Evolutionary conservation across 1,284 basidiomycete species (phyloP), one percentile per base, ranked within the genome.

Genomic region (Athelia sp.): DNA sequence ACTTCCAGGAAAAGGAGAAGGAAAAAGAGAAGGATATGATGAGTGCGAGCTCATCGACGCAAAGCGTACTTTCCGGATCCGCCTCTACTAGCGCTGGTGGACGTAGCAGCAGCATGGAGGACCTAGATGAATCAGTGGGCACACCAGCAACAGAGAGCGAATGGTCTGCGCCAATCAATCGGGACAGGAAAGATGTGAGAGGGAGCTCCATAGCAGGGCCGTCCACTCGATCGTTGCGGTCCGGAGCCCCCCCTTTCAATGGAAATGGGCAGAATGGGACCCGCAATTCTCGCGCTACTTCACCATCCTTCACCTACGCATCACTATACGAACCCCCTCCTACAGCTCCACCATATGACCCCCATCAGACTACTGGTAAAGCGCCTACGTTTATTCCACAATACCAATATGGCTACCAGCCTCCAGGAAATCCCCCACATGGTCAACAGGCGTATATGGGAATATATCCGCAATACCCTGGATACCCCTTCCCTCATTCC

Each of bases 91-190:
- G 78, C 50, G 80, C 73, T 43, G 78, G 78, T 43, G 73, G 75
- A 22, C 75, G 76, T 43, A 73, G 72, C 49, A 78, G 75, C 56
- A 79, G 79, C 55, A 63, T 70, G 44, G 81, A 78, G 43, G 86
- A 87, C 56, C 64, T 78, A 9, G 83, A 86, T 51, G 86, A 87
- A 53, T 74, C 77, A 13, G 74, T 71, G 26, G 84, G 82, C 59
- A 84, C 82, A 15, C 81, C 81, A 24, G 75, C 84, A 8, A 88
- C 86, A 8, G 87, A 90, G 65, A 88, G 86, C 62, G 87, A 90
- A 64, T 87, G 84, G 78, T 87, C 87, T 2, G 79, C 73, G 2
- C 80, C 85, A 29, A 70, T 71, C 49, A 67, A 72, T 35, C 70
- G 78, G 42, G 78, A 82, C 55, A 78, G 74, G 58, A 76, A 72